These are phyloP conservation scores for Colletotrichum sp. DNA, from an alignment of 2,329 filamentous ascomycete genomes.

Conservation along the genomic window DNA sequence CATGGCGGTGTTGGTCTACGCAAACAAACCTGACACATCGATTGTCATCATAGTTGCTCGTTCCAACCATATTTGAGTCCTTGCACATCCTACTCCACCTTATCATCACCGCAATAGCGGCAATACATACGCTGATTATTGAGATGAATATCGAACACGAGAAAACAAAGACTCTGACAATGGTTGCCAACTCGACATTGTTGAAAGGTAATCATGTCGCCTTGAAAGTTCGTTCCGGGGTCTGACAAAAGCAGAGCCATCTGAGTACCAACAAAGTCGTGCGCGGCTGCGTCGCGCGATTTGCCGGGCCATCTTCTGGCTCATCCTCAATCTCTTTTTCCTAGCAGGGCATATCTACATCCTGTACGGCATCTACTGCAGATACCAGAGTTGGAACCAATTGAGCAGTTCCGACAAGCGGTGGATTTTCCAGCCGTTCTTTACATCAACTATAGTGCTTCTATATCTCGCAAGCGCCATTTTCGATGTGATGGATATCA, in stretches of 20 bases:
- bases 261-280: not conserved
- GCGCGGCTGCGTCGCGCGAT: not conserved
- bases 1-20: not conserved
- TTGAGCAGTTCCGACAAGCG: not conserved
- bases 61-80: not conserved
- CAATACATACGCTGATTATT: not conserved
- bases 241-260: not conserved
- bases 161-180: not conserved
- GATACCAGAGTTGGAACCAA: not conserved
- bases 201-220: not conserved
- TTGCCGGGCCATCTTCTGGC: not conserved
- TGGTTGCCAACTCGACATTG: not conserved
- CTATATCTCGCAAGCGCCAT: not conserved
- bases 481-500: not conserved
- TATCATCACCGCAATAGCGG: not conserved
- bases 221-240: not conserved
- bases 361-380: not conserved
- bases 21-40: not conserved
- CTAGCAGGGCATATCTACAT: not conserved
- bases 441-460: not conserved
- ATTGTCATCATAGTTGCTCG: not conserved
- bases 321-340: not conserved
- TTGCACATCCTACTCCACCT: not conserved
- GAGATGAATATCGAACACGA: not conserved
- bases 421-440: not conserved